Base-by-base conservation (phyloP, 805 yeast genomes). In the Phaffomyces antillensis region DNA sequence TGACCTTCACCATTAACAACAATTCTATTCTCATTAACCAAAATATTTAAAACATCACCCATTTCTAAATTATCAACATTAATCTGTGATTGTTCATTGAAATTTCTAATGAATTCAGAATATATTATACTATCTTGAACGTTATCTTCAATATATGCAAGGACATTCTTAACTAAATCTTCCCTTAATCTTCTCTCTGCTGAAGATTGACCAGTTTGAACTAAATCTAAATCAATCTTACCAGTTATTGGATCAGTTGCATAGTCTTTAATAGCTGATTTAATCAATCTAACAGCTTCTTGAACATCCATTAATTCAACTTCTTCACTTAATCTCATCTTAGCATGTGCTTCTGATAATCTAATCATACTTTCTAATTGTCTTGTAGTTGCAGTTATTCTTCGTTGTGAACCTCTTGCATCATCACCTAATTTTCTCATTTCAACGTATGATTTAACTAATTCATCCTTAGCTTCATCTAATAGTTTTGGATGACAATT, bases 191-290 rank as follows among this genome's bases (percentile, higher is more conserved):
- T 75, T 63, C 96, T 74, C 63, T 90, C 96, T 4, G 91, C 86
- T 2, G 86, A 75, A 0, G 96, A 86, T 39, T 90, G 89, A 40
- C 98, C 99, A 0, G 98, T 93, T 67, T 91, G 97, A 26, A 93
- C 90, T 61, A 93, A 72, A 62, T 89, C 96, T 96, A 93, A 89
- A 62, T 93, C 99, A 53, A 93, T 93, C 57, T 93, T 78, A 28
- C 99, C 99, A 0, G 99, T 91, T 32, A 83, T 71, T 23, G 99
- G 99, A 67, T 93, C 99, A 3, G 96, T 93, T 15, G 99, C 99
- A 62, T 93, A 93, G 52, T 93, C 98, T 63, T 93, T 93, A 52
- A 93, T 86, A 13, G 99, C 99, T 4, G 95, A 78, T 55, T 85
- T 81, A 61, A 91, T 93, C 53, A 93, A 72, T 53, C 99, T 76